phyloP scores from a whole-genome alignment of 805 yeast genomes.

The Komagataella kurtzmanii region DNA sequence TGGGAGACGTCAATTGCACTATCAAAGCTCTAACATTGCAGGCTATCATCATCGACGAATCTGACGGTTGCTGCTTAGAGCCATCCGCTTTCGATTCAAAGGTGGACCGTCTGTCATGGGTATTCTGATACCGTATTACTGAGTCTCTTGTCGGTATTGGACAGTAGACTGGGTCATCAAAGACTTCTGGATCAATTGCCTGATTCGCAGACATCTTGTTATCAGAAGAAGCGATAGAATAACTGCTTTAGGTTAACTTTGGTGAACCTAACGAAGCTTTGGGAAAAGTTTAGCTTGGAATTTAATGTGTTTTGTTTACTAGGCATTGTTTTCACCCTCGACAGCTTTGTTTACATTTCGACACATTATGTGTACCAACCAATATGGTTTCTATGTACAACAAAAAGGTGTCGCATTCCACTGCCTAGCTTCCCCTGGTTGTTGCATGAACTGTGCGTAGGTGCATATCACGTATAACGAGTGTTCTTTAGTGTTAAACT shows the following conservation, averaged over 20 bases:
- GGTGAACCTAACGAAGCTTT: background rate
- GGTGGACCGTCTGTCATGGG: background rate
- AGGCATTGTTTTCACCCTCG: background rate
- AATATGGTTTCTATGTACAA: background rate
- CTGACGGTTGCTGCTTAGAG: background rate
- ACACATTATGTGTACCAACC: background rate
- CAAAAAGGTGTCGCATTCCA: background rate
- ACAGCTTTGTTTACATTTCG: background rate
- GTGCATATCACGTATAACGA: background rate
- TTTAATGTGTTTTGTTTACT: background rate
- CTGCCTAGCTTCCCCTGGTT: background rate
- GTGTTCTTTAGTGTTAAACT: no score
- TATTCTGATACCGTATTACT: background rate
- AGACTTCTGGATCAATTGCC: background rate
- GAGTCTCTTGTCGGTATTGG: background rate
- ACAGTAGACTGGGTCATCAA: background rate
- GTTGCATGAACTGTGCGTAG: background rate
- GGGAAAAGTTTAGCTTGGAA: background rate
- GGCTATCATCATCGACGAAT: background rate
- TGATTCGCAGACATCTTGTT: background rate
- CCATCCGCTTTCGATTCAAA: background rate
- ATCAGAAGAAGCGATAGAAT: background rate
- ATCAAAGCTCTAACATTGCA: conserved; percentile 22
- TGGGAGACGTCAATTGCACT: conserved; percentile 58
- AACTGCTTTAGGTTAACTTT: background rate